Conservation (phyloP, 129 eudicot species). For the Smallanthus sonchifolius region DNA sequence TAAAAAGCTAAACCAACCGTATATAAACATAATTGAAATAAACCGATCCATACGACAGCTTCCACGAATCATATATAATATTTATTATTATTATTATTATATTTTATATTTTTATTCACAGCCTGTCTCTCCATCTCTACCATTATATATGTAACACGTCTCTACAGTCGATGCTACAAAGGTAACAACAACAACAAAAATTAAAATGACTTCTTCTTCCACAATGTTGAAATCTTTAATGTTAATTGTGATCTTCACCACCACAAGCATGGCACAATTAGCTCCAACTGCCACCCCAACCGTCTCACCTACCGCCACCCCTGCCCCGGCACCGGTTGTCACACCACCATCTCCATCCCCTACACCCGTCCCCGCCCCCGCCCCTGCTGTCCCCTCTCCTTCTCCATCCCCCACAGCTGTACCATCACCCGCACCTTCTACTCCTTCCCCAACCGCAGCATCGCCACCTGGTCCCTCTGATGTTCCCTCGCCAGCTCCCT, state of each 20-base stretch:
- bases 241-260: slow-evolving; percentile 48
- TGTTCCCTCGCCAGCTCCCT: slow-evolving; percentile 25
- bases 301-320: slow-evolving; percentile 54
- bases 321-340: slow-evolving; percentile 44
- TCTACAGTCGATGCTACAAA: slow-evolving; percentile 24
- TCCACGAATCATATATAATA: slow-evolving; percentile 3
- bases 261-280: slow-evolving; percentile 59
- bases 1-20: no score
- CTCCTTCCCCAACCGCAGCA: slow-evolving; percentile 24
- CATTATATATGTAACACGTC: slow-evolving; percentile 3
- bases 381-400: slow-evolving; percentile 32
- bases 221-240: slow-evolving; percentile 36
- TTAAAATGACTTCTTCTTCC: neutral
- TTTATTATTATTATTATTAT: neutral
- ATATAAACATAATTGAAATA: no score
- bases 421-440: slow-evolving; percentile 26
- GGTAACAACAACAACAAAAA: slow-evolving; percentile 8
- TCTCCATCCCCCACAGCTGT: slow-evolving; percentile 31
- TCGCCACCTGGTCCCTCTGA: slow-evolving; percentile 19
- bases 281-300: slow-evolving; percentile 61
- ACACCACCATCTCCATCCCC: slow-evolving; percentile 49
- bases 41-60: neutral
- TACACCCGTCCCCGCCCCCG: slow-evolving; percentile 35
- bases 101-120: neutral
- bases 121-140: neutral